Base-by-base conservation (phyloP, 805 yeast genomes). In the Candida nemodendra region DNA sequence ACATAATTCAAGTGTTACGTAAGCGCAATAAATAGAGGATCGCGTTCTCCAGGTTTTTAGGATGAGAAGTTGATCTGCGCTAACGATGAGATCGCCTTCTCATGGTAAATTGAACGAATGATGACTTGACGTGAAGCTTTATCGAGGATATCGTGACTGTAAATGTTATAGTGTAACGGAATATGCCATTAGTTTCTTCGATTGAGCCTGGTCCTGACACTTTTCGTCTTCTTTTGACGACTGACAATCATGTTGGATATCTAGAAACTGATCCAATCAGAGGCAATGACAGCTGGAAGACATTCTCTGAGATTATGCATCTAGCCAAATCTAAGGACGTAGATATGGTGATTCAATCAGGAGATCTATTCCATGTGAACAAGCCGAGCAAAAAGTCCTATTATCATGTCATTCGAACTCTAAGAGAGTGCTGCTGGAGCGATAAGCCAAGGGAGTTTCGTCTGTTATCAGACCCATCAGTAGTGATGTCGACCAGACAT, bases 241-340 rank as follows among this genome's bases (percentile, higher is more conserved):
- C 98, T 1, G 99, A 93, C 56, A 93, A 93, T 57, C 99, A 93
- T 68, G 95, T 93, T 14, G 99, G 99, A 1, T 90, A 81, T 58
- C 79, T 79, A 42, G 99, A 93, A 57, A 76, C 75, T 26, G 98
- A 93, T 58, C 90, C 95, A 1, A 79, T 91, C 4, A 72, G 95
- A 13, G 95, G 96, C 1, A 84, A 84, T 51, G 99, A 93, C 54
- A 77, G 95, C 0, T 85, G 95, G 85, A 72, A 64, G 40, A 85
- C 96, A 0, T 91, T 93, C 53, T 78, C 84, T 38, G 99, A 93
- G 60, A 78, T 88, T 42, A 75, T 88, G 74, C 61, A 62, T 45
- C 57, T 89, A 2, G 97, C 96, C 7, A 68, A 68, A 44, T 73
- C 71, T 2, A 62, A 71, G 23, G 88, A 87, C 46, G 95, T 81